A percentile compares a stretch with the other conserved stretches of the same genome.
Evolutionary conservation across 805 yeast genomes (phyloP).

Genomic region (Yarrowia sp.): DNA sequence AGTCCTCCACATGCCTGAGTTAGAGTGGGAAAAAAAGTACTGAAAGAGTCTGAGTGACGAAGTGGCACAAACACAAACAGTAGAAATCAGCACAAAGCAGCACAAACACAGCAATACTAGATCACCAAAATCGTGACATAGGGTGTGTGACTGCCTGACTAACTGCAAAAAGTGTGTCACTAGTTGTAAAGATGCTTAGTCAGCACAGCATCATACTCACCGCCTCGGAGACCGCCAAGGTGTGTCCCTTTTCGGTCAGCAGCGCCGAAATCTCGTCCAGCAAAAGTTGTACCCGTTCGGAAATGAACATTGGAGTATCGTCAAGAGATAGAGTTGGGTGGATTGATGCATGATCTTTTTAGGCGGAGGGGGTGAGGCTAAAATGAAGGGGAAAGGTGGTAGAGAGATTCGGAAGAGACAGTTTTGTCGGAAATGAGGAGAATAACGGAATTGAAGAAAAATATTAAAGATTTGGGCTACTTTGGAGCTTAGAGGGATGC

Average conservation of each 20-base stretch:
- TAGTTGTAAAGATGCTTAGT: no score
- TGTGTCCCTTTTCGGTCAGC: constrained; percentile 52
- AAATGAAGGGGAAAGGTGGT: background rate
- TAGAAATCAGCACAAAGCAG: no score
- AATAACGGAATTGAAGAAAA: no score
- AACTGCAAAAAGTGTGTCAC: no score
- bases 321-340: background rate
- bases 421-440: background rate
- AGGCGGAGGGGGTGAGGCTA: background rate
- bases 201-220: constrained; percentile 29
- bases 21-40: background rate
- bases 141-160: no score
- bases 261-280: constrained; percentile 58
- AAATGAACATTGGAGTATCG: constrained; percentile 49
- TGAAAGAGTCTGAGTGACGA: no score
- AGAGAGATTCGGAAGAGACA: background rate
- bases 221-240: constrained; percentile 78
- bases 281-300: constrained; percentile 48
- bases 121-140: no score
- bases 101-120: no score
- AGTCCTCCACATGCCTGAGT: constrained; percentile 77
- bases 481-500: no score
- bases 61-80: no score
- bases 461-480: no score
- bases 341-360: background rate